Evolutionary conservation across 2,329 filamentous ascomycete species (phyloP), one percentile per base, ranked within the genome.

Genomic region (Hypoxylon sp.): DNA sequence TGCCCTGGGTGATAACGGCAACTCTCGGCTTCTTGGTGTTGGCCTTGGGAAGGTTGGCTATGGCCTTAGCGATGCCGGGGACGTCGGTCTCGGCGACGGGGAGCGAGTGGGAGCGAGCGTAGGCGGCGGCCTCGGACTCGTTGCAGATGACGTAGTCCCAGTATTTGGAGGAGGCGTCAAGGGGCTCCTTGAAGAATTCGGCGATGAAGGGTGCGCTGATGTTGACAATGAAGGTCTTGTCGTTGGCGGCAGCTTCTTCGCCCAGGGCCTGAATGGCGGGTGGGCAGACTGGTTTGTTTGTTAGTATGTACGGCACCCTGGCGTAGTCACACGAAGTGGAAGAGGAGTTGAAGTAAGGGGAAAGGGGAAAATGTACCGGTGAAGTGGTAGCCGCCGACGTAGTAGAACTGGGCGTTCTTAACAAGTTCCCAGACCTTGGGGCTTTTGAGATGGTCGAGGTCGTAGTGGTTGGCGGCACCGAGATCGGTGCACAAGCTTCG

Each of bases 81-180:
- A 97, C 89, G 80, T 69, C 67, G 51, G 72, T 68, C 57, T 74
- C 73, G 63, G 57, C 23, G 17, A 63, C 71, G 50, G 68, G 2
- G 1, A 75, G 72, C 41, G 36, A 65, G 67, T 76, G 94, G 65
- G 90, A 90, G 80, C 94, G 90, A 72, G 94, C 93, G 82, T 95
- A 99, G 63, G 94, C 86, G 74, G 90, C 88, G 52, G 94, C 95
- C 85, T 99, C 96, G 72, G 93, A 92, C 89, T 99, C 96, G 84
- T 99, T 99, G 78, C 94, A 95, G 80, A 99, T 92, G 68, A 98
- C 86, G 82, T 95, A 97, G 84, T 98, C 94, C 86, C 94, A 97
- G 89, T 97, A 98, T 30, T 92, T 92, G 58, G 93, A 86, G 60
- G 92, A 91, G 75, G 90, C 90, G 82, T 97, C 93, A 51, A 99